phyloP scores from a whole-genome alignment of 768 basidiomycete genomes.

The Leucocoprinus sp. region DNA sequence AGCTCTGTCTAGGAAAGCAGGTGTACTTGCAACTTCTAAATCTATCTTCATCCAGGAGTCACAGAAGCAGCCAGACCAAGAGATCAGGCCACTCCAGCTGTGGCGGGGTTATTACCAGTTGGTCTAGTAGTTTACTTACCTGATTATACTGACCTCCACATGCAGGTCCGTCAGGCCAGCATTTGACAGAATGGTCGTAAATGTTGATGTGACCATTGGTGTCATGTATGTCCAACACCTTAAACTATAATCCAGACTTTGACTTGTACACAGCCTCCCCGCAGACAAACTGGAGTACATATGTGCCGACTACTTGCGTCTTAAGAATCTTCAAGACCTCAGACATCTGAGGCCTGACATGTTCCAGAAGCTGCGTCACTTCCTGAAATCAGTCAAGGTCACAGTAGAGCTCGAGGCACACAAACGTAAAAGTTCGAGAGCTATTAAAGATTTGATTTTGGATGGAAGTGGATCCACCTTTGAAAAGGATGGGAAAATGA shows the following conservation, averaged over 20 bases:
- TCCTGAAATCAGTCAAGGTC: constrained; percentile 24
- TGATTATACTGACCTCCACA: background rate
- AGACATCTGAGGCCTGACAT: constrained; percentile 7
- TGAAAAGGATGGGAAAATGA: constrained; percentile 18
- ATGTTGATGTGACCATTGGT: constrained; percentile 35
- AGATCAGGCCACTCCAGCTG: constrained; percentile 26
- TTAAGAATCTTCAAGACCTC: constrained; percentile 16
- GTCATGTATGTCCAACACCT: constrained; percentile 24
- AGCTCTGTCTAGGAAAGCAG: constrained; percentile 4
- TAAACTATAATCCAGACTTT: background rate
- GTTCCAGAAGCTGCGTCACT: constrained; percentile 19
- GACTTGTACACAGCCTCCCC: constrained; percentile 18
- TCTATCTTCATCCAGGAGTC: constrained; percentile 7
- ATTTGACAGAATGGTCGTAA: constrained; percentile 26
- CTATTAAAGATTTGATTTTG: constrained; percentile 21
- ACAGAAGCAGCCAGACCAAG: background rate
- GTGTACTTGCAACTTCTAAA: constrained; percentile 3
- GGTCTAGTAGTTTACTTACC: background rate
- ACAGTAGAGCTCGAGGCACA: constrained; percentile 16
- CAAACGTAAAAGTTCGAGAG: constrained; percentile 16
- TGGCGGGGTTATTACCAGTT: constrained; percentile 39
- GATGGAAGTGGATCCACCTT: constrained; percentile 21
- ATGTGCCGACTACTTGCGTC: constrained; percentile 16
- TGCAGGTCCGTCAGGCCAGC: constrained; percentile 36
- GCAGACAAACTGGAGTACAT: constrained; percentile 15